Percentiles rank a stretch among this genome's conserved stretches.
phyloP scores from a whole-genome alignment of 257 asterid genomes.

The Solanum peruvianum region DNA sequence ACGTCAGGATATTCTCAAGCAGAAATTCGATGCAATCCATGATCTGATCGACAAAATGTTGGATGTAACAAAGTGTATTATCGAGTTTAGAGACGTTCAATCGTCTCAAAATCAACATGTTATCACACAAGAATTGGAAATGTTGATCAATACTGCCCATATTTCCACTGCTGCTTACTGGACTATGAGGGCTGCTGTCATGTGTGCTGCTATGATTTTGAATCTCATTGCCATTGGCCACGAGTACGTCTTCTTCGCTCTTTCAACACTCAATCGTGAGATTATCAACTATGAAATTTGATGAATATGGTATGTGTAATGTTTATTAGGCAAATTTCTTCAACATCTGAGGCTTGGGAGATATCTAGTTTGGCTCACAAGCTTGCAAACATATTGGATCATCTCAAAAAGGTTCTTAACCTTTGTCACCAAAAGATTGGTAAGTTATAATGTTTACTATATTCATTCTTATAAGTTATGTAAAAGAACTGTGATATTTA shows the following conservation, averaged over 20 bases:
- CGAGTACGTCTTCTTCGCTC: slow-evolving; percentile 31
- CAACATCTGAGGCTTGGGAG: slow-evolving; percentile 56
- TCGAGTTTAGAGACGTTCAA: slow-evolving; percentile 18
- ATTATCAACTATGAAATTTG: not conserved
- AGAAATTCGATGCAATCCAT: slow-evolving; percentile 11
- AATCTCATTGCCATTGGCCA: slow-evolving; percentile 64
- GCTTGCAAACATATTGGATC: slow-evolving; percentile 44
- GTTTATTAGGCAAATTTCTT: slow-evolving; percentile 24
- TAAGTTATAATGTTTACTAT: slow-evolving; percentile 4
- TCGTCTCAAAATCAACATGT: slow-evolving; percentile 4
- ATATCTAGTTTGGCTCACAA: slow-evolving; percentile 43
- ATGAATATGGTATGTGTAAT: not conserved
- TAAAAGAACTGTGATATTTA: not conserved
- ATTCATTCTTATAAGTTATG: not conserved
- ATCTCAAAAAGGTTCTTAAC: slow-evolving; percentile 21
- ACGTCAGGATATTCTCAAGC: slow-evolving; percentile 5
- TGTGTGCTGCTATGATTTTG: slow-evolving; percentile 42
- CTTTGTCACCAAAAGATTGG: slow-evolving; percentile 22
- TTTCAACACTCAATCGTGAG: not conserved
- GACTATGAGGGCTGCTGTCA: slow-evolving; percentile 54
- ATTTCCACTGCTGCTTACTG: slow-evolving; percentile 64
- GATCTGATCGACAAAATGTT: slow-evolving; percentile 19
- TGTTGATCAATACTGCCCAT: slow-evolving; percentile 8
- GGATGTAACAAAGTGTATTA: slow-evolving; percentile 14
- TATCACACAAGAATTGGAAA: slow-evolving; percentile 10